A percentile compares a stretch with the other conserved stretches of the same genome.
These are phyloP conservation scores for Dillenia suffruticosa DNA, from an alignment of 164 flowering plant species.

Conservation along the genomic window DNA sequence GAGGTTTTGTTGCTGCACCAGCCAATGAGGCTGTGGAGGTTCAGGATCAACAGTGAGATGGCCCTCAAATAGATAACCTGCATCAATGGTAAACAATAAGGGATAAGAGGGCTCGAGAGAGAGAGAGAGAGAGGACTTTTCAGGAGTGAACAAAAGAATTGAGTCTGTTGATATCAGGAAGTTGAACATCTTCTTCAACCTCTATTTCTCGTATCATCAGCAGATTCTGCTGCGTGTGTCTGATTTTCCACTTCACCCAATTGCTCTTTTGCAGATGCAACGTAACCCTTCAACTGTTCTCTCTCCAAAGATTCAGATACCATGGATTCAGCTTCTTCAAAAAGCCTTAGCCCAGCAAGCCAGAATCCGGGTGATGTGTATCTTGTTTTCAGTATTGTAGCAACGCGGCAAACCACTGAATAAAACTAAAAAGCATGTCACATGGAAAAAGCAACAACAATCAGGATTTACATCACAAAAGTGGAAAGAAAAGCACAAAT, in stretches of 20 bases:
- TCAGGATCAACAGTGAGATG: slow-evolving; percentile 93
- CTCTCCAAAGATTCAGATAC: slow-evolving; percentile 49
- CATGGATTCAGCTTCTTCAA: slow-evolving; percentile 49
- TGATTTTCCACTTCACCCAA: slow-evolving; percentile 41
- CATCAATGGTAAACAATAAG: slow-evolving; percentile 5
- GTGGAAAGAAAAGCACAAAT: too few species aligned
- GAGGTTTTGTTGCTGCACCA: slow-evolving; percentile 54
- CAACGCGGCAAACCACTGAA: slow-evolving; percentile 69
- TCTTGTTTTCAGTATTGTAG: slow-evolving; percentile 65
- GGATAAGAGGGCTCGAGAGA: too few species aligned
- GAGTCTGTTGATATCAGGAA: background rate
- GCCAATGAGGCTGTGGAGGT: slow-evolving; percentile 86
- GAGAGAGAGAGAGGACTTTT: too few species aligned
- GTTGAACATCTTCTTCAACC: slow-evolving; percentile 15
- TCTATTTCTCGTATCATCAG: slow-evolving; percentile 20
- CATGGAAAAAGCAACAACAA: background rate
- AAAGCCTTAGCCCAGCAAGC: slow-evolving; percentile 60
- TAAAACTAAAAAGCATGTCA: slow-evolving; percentile 49
- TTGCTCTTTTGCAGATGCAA: slow-evolving; percentile 58
- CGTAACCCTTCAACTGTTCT: slow-evolving; percentile 53
- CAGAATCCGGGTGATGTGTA: slow-evolving; percentile 76
- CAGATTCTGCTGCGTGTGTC: slow-evolving; percentile 20
- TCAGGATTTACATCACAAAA: too few species aligned
- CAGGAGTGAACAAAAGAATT: background rate
- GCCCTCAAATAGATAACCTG: slow-evolving; percentile 90